Base-by-base conservation (phyloP, 345 rosid species). In the Hibiscus trionum region DNA sequence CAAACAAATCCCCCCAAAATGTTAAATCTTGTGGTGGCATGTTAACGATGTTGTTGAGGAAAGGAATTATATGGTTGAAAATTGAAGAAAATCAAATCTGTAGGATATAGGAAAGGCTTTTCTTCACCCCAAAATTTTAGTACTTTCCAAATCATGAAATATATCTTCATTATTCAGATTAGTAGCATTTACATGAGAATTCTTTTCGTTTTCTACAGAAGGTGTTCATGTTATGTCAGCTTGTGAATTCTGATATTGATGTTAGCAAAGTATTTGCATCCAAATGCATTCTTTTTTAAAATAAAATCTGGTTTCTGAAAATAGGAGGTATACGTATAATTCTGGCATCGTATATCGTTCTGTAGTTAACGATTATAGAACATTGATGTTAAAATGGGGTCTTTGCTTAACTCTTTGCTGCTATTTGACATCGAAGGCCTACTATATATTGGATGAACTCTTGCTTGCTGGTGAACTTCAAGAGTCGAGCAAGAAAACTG, bases 381-480 rank as follows among this genome's bases (percentile, higher is more conserved):
- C 46, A 42, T 42, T 42, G 11, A 66, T 63, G 49, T 71, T 49
- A 35, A 74, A 74, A 17, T 50, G 2, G 17, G 27, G 33, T 17
- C 46, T 61, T 50, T 72, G 19, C 26, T 57, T 44, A 55, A 70
- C 61, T 63, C 68, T 53, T 61, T 80, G 55, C 37, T 78, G 50
- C 35, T 71, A 37, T 77, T 72, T 27, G 69, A 56, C 39, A 31
- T 78, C 39, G 65, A 46, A 92, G 99, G 99, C 98, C 58, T 92
- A 92, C 77, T 90, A 95, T 74, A 82, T 90, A 80, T 76, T 95
- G 86, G 97, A 92, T 77, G 99, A 95, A 83, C 81, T 95, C 24
- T 76, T 95, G 80, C 86, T 92, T 72, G 99, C 97, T 10, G 99
- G 98, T 1, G 97, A 95, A 76, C 96, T 95, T 74, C 99, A 95